Evolutionary conservation across 2,329 filamentous ascomycete genomes (phyloP).

Genomic region (Penicillium sp.): DNA sequence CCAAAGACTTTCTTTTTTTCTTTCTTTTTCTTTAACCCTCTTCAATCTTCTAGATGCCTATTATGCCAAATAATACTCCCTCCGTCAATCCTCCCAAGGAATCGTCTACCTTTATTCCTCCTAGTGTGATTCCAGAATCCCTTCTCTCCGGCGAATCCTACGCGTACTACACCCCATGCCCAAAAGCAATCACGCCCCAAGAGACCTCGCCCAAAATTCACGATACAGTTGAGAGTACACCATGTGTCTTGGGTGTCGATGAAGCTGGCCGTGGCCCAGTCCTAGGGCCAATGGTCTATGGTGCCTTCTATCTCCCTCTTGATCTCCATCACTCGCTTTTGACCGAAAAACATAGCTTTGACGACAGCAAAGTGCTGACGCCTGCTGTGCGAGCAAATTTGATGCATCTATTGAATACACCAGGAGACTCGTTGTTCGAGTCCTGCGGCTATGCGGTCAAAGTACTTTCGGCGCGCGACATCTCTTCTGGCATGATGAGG

Average conservation of each 20-base stretch:
- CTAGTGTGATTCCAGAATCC: conserved; percentile 60
- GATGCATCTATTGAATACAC: conserved; percentile 69
- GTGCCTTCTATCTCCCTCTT: conserved; percentile 68
- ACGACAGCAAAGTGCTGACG: conserved; percentile 92
- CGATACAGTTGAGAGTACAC: conserved; percentile 46
- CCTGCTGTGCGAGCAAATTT: conserved; percentile 73
- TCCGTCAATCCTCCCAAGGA: conserved; percentile 33
- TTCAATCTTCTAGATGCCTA: background rate
- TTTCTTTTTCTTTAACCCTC: background rate
- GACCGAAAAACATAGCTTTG: conserved; percentile 77
- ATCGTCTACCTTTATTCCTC: conserved; percentile 59
- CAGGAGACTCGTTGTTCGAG: conserved; percentile 56
- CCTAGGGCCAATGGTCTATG: conserved; percentile 73
- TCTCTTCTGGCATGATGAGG: conserved; percentile 73
- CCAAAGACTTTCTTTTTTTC: background rate
- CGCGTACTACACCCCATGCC: conserved; percentile 69
- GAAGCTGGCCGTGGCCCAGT: conserved; percentile 93
- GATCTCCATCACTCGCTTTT: conserved; percentile 70
- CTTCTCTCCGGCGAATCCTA: conserved; percentile 68
- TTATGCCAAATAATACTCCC: conserved; percentile 35
- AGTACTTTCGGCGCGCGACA: conserved; percentile 79
- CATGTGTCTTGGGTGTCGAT: conserved; percentile 83
- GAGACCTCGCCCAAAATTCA: conserved; percentile 29
- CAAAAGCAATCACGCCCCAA: conserved; percentile 57
- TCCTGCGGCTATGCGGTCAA: conserved; percentile 82